Evolutionary conservation across 2,329 filamentous ascomycete species (phyloP).

Genomic region (Stachybotrys chlorohalonatus): DNA sequence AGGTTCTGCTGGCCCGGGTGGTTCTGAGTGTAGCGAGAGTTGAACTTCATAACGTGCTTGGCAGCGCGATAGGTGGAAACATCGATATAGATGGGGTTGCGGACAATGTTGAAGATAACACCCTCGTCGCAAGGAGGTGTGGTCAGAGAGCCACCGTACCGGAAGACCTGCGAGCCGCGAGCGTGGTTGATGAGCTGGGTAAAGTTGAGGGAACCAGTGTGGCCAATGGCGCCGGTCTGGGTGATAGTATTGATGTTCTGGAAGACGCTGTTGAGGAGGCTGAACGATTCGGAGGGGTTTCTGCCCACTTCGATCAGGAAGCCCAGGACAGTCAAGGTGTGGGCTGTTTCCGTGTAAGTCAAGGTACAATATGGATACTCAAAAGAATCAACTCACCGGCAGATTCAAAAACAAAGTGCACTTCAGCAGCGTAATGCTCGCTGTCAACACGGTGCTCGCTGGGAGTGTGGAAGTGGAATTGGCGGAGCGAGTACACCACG

Average conservation of each 20-base stretch:
- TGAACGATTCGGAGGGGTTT: neutral
- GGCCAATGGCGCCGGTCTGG: slow-evolving; percentile 23
- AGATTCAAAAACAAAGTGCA: slow-evolving; percentile 30
- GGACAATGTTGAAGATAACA: slow-evolving; percentile 39
- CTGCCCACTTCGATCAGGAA: neutral
- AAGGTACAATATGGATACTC: neutral
- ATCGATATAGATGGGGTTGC: slow-evolving; percentile 34
- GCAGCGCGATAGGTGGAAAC: slow-evolving; percentile 37
- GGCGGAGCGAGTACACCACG: slow-evolving; percentile 30
- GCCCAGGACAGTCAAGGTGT: neutral
- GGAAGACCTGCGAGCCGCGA: slow-evolving; percentile 27
- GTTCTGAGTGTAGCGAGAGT: slow-evolving; percentile 43
- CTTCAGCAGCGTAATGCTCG: slow-evolving; percentile 28
- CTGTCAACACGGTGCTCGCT: slow-evolving; percentile 43
- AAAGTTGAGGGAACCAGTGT: slow-evolving; percentile 29
- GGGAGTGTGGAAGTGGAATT: slow-evolving; percentile 51
- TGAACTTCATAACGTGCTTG: slow-evolving; percentile 45
- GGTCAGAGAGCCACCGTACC: slow-evolving; percentile 47
- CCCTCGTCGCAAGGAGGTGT: slow-evolving; percentile 50
- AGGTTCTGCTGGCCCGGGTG: slow-evolving; percentile 33
- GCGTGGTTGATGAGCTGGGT: slow-evolving; percentile 24
- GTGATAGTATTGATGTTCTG: slow-evolving; percentile 26
- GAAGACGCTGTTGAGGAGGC: slow-evolving; percentile 18
- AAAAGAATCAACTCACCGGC: slow-evolving; percentile 8
- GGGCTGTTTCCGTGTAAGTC: neutral